Conservation (phyloP, 2,329 filamentous ascomycete species). For the Grosmannia serpens region DNA sequence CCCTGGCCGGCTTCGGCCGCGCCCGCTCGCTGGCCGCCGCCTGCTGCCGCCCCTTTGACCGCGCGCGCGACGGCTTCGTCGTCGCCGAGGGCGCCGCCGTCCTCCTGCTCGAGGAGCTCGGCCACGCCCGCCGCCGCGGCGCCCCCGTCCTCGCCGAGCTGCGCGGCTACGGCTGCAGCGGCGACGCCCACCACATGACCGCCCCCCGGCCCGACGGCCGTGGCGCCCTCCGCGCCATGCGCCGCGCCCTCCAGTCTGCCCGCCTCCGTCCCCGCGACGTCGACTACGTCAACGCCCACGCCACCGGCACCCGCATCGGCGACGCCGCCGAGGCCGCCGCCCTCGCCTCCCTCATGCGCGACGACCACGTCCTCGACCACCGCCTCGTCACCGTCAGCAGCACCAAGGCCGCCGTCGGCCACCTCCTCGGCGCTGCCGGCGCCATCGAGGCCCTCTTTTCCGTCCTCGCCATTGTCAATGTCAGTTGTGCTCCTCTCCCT, state of each 20-base stretch:
- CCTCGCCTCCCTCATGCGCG: conserved; percentile 66
- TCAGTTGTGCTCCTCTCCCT: conserved; percentile 34
- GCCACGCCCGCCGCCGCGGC: conserved; percentile 70
- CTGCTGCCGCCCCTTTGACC: conserved; percentile 75
- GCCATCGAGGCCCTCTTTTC: conserved; percentile 84
- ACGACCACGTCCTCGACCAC: conserved; percentile 55
- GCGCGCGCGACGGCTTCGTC: conserved; percentile 71
- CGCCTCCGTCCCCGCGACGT: conserved; percentile 56
- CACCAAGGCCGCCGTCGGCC: conserved; percentile 86
- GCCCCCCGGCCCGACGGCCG: conserved; percentile 73
- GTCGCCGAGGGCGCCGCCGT: conserved; percentile 88
- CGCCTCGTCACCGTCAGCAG: conserved; percentile 72
- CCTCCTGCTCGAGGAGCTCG: conserved; percentile 76
- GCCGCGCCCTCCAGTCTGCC: conserved; percentile 64
- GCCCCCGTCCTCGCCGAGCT: conserved; percentile 83
- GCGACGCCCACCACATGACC: conserved; percentile 89
- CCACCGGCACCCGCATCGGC: conserved; percentile 75
- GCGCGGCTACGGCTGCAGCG: conserved; percentile 78
- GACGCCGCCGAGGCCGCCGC: conserved; percentile 82
- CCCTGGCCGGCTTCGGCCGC: conserved; percentile 82
- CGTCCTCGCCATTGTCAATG: conserved; percentile 66
- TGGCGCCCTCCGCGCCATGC: conserved; percentile 79
- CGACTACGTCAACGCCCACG: conserved; percentile 93
- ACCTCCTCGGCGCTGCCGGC: conserved; percentile 83
- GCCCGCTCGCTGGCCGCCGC: conserved; percentile 73